Evolutionary conservation across 1,284 basidiomycete species (phyloP).

Genomic region (Xerocomus nothofagi): DNA sequence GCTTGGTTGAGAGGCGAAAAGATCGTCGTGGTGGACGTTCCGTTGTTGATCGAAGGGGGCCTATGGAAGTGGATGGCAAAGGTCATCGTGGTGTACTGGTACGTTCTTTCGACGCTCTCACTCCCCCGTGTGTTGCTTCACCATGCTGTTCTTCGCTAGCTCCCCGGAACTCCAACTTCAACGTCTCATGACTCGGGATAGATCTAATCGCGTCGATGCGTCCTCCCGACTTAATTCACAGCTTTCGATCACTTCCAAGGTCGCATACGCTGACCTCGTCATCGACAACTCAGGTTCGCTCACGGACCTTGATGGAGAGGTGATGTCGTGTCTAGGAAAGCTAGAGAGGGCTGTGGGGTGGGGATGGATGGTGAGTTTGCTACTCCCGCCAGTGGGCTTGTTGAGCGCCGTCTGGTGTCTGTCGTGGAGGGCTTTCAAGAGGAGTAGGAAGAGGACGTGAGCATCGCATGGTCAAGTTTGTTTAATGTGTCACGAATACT

Average conservation of each 20-base stretch:
- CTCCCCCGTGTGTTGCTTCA: neutral
- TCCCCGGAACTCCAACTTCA: conserved; percentile 76
- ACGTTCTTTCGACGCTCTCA: conserved; percentile 29
- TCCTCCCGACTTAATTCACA: conserved; percentile 78
- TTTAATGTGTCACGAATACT: neutral
- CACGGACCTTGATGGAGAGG: conserved; percentile 68
- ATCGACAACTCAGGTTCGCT: conserved; percentile 86
- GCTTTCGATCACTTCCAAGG: conserved; percentile 76
- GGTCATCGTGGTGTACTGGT: conserved; percentile 91
- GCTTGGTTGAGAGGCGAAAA: conserved; percentile 80
- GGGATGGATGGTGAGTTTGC: conserved; percentile 75
- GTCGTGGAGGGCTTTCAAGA: conserved; percentile 23
- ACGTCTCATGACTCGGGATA: conserved; percentile 73
- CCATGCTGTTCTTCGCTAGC: conserved; percentile 39
- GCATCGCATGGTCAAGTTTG: neutral
- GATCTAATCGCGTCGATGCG: conserved; percentile 62
- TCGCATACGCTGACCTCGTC: conserved; percentile 82
- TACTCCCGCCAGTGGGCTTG: conserved; percentile 76
- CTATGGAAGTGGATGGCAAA: conserved; percentile 85
- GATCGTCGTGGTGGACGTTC: conserved; percentile 82
- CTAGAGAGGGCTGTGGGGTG: conserved; percentile 59
- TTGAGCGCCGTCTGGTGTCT: conserved; percentile 26
- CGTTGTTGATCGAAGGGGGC: conserved; percentile 89
- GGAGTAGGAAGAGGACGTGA: conserved; percentile 10
- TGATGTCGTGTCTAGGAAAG: conserved; percentile 61